A percentile compares a stretch with the other conserved stretches of the same genome.
Conservation (phyloP, 441 rosid genomes). For the Adansonia grandidieri region DNA sequence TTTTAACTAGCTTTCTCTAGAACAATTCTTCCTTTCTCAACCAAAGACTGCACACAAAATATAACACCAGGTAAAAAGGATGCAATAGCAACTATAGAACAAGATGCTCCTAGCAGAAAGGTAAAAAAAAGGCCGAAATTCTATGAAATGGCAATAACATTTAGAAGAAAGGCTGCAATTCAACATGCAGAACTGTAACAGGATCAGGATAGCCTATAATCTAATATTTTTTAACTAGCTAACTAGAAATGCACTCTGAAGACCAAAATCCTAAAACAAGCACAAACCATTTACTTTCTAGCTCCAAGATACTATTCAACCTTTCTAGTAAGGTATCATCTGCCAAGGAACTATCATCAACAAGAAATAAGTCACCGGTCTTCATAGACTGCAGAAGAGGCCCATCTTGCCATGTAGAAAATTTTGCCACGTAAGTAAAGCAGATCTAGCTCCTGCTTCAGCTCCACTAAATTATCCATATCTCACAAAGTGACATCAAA, state of each 20-base stretch:
- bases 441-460: slow-evolving; percentile 55
- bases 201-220: background rate
- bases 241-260: background rate
- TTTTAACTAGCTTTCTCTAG: slow-evolving; percentile 66
- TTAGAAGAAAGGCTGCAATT: background rate
- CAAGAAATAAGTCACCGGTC: slow-evolving; percentile 83
- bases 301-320: slow-evolving; percentile 94
- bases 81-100: slow-evolving; percentile 12
- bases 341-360: slow-evolving; percentile 98
- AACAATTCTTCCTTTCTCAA: slow-evolving; percentile 90
- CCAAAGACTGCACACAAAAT: slow-evolving; percentile 68
- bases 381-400: slow-evolving; percentile 96
- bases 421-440: slow-evolving; percentile 52
- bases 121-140: background rate
- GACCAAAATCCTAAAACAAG: slow-evolving; percentile 12
- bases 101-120: slow-evolving; percentile 3
- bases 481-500: slow-evolving; percentile 46
- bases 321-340: slow-evolving; percentile 98
- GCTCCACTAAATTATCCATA: slow-evolving; percentile 58
- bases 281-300: slow-evolving; percentile 80
- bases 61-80: slow-evolving; percentile 5
- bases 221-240: slow-evolving; percentile 5
- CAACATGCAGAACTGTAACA: slow-evolving; percentile 2
- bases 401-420: slow-evolving; percentile 79
- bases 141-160: slow-evolving; percentile 7